These are phyloP conservation scores for Prunus salicina DNA, from an alignment of 306 rosid genomes.

Conservation along the genomic window DNA sequence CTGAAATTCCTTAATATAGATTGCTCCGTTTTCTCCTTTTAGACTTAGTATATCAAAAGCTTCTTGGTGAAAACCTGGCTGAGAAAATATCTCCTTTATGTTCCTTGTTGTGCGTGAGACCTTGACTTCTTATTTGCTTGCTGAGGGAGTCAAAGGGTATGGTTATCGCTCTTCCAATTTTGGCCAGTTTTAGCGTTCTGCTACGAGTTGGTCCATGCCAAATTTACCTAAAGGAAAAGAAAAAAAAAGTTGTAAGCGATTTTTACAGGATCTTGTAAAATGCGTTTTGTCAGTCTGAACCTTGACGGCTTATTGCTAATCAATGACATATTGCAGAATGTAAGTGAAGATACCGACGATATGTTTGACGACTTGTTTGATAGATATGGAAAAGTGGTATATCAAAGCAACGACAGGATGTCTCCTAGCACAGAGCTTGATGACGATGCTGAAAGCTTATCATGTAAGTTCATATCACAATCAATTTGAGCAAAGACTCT, in stretches of 20 bases:
- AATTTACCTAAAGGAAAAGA: no score
- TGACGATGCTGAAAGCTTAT: slow-evolving; percentile 90
- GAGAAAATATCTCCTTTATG: background rate
- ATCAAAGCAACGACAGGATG: slow-evolving; percentile 55
- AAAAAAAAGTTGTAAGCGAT: background rate
- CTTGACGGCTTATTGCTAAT: slow-evolving; percentile 3
- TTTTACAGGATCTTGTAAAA: background rate
- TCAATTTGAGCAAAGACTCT: background rate
- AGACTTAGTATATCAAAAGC: background rate
- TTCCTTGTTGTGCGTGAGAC: background rate
- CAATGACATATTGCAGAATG: slow-evolving; percentile 53
- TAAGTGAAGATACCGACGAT: slow-evolving; percentile 67
- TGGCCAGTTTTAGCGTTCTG: no score
- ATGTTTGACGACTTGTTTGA: slow-evolving; percentile 83
- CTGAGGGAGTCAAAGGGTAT: no score
- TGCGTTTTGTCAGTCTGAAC: slow-evolving; percentile 4
- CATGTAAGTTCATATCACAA: slow-evolving; percentile 56
- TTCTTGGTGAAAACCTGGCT: background rate
- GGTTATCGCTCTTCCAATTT: no score
- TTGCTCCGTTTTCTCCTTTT: background rate
- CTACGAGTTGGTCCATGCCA: no score
- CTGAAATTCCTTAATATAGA: no score
- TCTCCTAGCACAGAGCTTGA: slow-evolving; percentile 70
- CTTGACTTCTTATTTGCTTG: no score
- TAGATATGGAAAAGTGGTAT: slow-evolving; percentile 83